phyloP scores from a whole-genome alignment of 2,329 filamentous ascomycete genomes.

The Aspergillus quadricinctus region DNA sequence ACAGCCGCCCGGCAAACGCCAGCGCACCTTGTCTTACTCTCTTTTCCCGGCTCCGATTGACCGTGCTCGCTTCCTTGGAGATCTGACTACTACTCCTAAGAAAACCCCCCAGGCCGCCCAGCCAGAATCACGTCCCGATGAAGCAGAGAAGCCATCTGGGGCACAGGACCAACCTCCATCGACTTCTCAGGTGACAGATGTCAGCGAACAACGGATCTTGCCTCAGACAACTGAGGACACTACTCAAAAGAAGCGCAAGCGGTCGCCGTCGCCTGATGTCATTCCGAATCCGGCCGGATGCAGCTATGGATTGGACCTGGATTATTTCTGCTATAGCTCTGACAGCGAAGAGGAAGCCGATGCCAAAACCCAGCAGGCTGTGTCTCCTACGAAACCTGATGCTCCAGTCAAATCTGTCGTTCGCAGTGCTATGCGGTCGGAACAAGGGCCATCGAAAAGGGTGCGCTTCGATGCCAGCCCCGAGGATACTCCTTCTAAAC shows the following conservation, averaged over 20 bases:
- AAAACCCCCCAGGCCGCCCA: background rate
- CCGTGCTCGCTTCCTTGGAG: conserved; percentile 17
- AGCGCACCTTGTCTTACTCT: conserved; percentile 21
- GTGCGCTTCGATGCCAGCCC: conserved; percentile 33
- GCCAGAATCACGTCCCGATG: background rate
- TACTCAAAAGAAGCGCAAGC: conserved; percentile 35
- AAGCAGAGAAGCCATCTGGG: background rate
- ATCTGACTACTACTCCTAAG: conserved; percentile 8
- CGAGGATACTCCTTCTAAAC: conserved; percentile 31
- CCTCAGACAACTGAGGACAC: background rate
- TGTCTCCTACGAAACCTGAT: conserved; percentile 7
- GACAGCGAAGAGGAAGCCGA: conserved; percentile 28
- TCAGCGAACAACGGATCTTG: background rate
- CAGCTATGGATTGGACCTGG: conserved; percentile 39
- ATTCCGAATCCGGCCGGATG: conserved; percentile 40
- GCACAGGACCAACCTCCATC: conserved; percentile 2
- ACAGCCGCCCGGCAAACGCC: conserved; percentile 14
- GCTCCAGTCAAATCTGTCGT: conserved; percentile 9
- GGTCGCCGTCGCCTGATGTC: conserved; percentile 34
- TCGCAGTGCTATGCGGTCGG: conserved; percentile 14
- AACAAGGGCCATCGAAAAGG: conserved; percentile 23
- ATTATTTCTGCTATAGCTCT: conserved; percentile 34
- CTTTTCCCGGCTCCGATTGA: conserved; percentile 25
- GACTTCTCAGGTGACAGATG: background rate
- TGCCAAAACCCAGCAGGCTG: conserved; percentile 4